Evolutionary conservation across 1,284 basidiomycete genomes (phyloP).

Genomic region (Sanghuangporus sanghuang): DNA sequence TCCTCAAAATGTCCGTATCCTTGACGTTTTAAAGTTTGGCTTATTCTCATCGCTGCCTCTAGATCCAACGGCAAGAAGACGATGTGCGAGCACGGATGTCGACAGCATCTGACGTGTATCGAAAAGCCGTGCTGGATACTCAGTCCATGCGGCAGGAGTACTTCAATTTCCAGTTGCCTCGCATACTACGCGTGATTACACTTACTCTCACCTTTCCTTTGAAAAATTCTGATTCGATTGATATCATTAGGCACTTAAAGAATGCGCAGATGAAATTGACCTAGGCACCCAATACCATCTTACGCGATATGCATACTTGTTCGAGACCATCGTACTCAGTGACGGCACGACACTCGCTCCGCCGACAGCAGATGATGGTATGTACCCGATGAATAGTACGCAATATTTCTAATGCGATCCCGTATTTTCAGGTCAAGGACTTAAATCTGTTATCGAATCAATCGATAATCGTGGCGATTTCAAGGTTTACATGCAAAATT

Average conservation of each 20-base stretch:
- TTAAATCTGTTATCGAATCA: slow-evolving; percentile 83
- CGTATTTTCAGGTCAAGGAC: slow-evolving; percentile 50
- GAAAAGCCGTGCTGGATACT: slow-evolving; percentile 87
- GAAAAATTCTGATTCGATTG: background rate
- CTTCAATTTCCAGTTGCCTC: slow-evolving; percentile 94
- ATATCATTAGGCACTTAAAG: slow-evolving; percentile 76
- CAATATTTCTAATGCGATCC: slow-evolving; percentile 1
- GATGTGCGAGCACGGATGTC: slow-evolving; percentile 87
- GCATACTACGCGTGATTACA: slow-evolving; percentile 80
- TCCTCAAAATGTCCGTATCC: slow-evolving; percentile 69
- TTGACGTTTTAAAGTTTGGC: slow-evolving; percentile 1
- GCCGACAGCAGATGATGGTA: slow-evolving; percentile 59
- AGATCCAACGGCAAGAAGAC: slow-evolving; percentile 93
- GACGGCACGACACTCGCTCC: slow-evolving; percentile 86
- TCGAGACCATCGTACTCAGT: slow-evolving; percentile 84
- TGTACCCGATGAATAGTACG: slow-evolving; percentile 18
- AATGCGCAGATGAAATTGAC: slow-evolving; percentile 94
- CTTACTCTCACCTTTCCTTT: background rate
- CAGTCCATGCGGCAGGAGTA: slow-evolving; percentile 93
- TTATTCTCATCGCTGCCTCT: slow-evolving; percentile 20
- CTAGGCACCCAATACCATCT: slow-evolving; percentile 96
- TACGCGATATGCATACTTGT: slow-evolving; percentile 90
- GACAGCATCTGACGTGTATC: slow-evolving; percentile 80
- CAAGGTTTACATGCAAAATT: slow-evolving; percentile 96
- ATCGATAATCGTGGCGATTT: slow-evolving; percentile 97